Evolutionary conservation across 2,329 filamentous ascomycete genomes (phyloP).

Genomic region (Diaporthe eres): DNA sequence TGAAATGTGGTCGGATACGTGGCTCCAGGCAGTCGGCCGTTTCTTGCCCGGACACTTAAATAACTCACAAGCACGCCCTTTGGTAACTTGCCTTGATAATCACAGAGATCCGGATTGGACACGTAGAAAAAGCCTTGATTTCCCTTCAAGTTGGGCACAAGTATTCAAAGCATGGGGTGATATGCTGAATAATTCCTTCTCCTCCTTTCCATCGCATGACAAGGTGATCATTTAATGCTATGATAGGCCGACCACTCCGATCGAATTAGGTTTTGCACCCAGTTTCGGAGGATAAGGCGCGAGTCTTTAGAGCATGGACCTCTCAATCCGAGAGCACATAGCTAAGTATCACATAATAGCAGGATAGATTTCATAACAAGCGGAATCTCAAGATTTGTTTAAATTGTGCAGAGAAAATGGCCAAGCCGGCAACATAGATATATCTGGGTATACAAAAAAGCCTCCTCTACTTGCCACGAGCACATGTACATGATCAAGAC

Average conservation of each 20-base stretch:
- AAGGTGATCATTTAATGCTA: no score
- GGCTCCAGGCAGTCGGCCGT: not conserved
- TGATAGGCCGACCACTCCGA: no score
- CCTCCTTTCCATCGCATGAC: no score
- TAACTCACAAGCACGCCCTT: not conserved
- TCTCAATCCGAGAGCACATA: not conserved
- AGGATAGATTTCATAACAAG: not conserved
- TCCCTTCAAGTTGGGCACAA: no score
- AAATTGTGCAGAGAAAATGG: not conserved
- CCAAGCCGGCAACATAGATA: not conserved
- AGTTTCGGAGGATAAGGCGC: not conserved
- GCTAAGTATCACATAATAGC: no score
- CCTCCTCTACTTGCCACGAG: not conserved
- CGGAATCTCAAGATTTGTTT: not conserved
- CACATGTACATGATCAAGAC: slow-evolving; percentile 1
- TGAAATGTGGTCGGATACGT: not conserved
- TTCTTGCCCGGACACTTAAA: not conserved
- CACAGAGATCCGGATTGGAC: not conserved
- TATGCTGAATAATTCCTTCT: no score
- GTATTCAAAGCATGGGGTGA: no score
- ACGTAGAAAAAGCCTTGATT: not conserved
- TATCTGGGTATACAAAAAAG: not conserved
- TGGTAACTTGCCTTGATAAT: not conserved
- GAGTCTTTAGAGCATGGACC: not conserved
- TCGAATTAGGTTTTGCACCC: not conserved